Conservation (phyloP, 2,329 filamentous ascomycete species). For the Clonostachys solani region DNA sequence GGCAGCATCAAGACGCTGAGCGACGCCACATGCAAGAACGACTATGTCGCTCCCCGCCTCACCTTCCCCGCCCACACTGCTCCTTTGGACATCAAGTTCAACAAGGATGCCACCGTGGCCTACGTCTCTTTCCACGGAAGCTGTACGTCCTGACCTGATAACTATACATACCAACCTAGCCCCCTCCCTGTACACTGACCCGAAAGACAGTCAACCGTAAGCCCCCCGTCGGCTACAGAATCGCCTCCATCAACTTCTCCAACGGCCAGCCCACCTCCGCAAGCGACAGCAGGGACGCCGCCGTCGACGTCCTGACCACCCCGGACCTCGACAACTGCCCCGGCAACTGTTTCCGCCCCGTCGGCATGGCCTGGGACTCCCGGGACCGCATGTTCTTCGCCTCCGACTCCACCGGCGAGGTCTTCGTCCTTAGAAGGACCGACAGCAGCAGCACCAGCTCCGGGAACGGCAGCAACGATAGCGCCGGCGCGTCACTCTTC, state of each 20-base stretch:
- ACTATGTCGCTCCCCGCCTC: conserved; percentile 46
- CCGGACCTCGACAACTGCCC: conserved; percentile 48
- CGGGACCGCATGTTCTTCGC: conserved; percentile 56
- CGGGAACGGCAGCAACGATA: conserved; percentile 1
- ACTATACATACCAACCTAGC: too few relatives aligned
- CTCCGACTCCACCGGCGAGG: conserved; percentile 61
- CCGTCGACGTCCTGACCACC: conserved; percentile 51
- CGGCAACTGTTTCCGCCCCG: conserved; percentile 56
- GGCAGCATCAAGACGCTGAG: conserved; percentile 26
- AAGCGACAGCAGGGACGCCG: conserved; percentile 37
- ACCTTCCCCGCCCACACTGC: conserved; percentile 63
- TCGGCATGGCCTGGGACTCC: conserved; percentile 48
- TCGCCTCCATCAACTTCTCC: conserved; percentile 33
- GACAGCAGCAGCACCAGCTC: conserved; percentile 3
- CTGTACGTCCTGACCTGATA: conserved; percentile 38
- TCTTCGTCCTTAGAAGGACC: conserved; percentile 47
- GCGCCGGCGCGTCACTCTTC: conserved; percentile 7
- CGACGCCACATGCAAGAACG: conserved; percentile 36
- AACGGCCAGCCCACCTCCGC: conserved; percentile 33
- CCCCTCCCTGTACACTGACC: neutral
- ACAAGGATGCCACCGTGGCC: conserved; percentile 48
- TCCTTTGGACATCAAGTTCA: conserved; percentile 68
- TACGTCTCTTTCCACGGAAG: conserved; percentile 71
- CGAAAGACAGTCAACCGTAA: conserved; percentile 31
- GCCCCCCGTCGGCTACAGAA: conserved; percentile 39